Base-by-base conservation (phyloP, 768 basidiomycete species). In the Naganishia vaughanmartiniae region DNA sequence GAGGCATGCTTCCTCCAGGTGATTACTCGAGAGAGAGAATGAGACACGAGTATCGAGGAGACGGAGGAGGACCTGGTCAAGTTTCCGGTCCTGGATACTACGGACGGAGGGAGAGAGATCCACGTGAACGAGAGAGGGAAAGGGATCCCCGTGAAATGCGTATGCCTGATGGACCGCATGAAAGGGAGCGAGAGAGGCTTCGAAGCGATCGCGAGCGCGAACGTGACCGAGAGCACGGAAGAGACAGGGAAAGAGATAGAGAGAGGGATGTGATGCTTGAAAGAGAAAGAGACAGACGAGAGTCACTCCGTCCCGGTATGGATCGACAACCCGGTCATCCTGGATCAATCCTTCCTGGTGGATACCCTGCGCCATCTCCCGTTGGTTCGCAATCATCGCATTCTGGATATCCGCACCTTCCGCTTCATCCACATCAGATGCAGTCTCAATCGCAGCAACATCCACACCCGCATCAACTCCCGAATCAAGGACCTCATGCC, bases 121-220 rank as follows among this genome's bases (percentile, higher is more conserved):
- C 48, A n/a, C 48, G 48, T 26, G 48, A 51, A n/a, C 12, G 48
- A 1, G 48, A 51, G n/a, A 51, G 48, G 48, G 48, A 51, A 51
- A 51, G 48, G 48, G 48, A 51, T 51, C 55, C 55, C 1, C 55
- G 31, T 15, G 55, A 57, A 19, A 31, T 57, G 55, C 55, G 55
- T 31, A 70, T 72, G 63, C 24, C 14, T 34, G 53, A 69, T 70
- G n/a, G 66, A 70, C 33, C 74, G 56, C 55, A 71, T 60, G 68
- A 78, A 70, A 68, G 83, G 78, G 36, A 69, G 75, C 55, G 73
- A 65, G 67, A 77, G 65, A 65, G 79, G 73, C 46, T 51, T 21
- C 48, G 48, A 1, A 51, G 24, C 14, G 48, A 51, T n/a, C 48
- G 48, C 24, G 48, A 28, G 21, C 60, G 31, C 4, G 65, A 53